These are phyloP conservation scores for Leucosporidium creatinivorum DNA, from an alignment of 768 basidiomycete species.

Conservation along the genomic window DNA sequence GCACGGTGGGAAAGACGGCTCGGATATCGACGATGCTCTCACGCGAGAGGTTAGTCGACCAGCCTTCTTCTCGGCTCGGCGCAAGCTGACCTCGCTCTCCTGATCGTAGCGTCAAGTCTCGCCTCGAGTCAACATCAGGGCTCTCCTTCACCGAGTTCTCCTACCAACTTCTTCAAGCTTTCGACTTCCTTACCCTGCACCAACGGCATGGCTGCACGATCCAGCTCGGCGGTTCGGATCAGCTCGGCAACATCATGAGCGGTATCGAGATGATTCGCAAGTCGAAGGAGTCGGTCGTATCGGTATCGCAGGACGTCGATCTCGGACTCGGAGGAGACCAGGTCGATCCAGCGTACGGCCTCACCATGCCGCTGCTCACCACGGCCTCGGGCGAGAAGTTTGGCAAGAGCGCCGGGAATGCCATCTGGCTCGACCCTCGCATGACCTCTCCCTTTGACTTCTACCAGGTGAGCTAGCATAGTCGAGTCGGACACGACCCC, in stretches of 20 bases:
- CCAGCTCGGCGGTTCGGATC: constrained; percentile 93
- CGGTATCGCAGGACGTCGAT: neutral
- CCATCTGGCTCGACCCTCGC: constrained; percentile 73
- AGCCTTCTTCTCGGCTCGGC: neutral
- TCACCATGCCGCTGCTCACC: constrained; percentile 91
- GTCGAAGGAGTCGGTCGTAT: constrained; percentile 35
- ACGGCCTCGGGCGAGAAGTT: constrained; percentile 88
- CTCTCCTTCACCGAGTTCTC: constrained; percentile 98
- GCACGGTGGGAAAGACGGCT: constrained; percentile 66
- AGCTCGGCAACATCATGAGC: constrained; percentile 95
- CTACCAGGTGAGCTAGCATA: constrained; percentile 85
- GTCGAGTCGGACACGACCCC: no score
- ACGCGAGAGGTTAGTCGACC: constrained; percentile 64
- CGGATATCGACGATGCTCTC: constrained; percentile 83
- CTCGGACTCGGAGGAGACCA: constrained; percentile 2
- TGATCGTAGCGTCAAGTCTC: constrained; percentile 64
- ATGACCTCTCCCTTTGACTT: constrained; percentile 85
- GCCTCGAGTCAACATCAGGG: constrained; percentile 60
- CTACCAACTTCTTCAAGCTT: constrained; percentile 93
- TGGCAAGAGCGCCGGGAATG: constrained; percentile 94
- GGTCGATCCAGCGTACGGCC: constrained; percentile 55
- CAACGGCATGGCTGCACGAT: constrained; percentile 64
- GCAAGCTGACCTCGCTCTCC: constrained; percentile 4
- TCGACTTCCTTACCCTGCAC: constrained; percentile 75
- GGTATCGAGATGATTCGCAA: constrained; percentile 84